Evolutionary conservation across 2,329 filamentous ascomycete genomes (phyloP).

Genomic region (Achaetomium macrosporum): DNA sequence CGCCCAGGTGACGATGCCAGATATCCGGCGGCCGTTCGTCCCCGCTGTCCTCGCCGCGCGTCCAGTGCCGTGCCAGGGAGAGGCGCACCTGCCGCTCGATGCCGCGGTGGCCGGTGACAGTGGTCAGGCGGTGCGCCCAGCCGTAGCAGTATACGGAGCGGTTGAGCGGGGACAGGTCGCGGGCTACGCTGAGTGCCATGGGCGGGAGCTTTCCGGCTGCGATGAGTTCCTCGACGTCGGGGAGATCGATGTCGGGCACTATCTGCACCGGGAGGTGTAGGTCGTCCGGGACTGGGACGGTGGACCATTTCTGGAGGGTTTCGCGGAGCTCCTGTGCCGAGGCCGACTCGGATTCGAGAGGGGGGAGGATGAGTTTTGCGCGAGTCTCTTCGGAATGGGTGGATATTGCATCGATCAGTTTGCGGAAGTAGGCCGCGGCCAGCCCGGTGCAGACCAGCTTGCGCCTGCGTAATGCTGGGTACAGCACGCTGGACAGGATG

Average conservation of each 20-base stretch:
- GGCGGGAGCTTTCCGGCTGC: conserved; percentile 41
- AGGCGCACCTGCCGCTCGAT: conserved; percentile 60
- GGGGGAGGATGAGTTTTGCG: conserved; percentile 47
- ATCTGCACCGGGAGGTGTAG: conserved; percentile 53
- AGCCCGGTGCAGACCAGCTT: conserved; percentile 60
- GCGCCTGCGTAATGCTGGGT: conserved; percentile 52
- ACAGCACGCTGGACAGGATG: conserved; percentile 48
- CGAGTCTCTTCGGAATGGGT: conserved; percentile 55
- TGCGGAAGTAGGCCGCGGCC: conserved; percentile 59
- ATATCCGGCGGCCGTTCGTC: conserved; percentile 23
- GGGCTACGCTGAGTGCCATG: conserved; percentile 35
- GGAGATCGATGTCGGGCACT: conserved; percentile 39
- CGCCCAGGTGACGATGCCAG: conserved; percentile 23
- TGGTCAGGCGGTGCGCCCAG: conserved; percentile 59
- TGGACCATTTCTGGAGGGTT: conserved; percentile 33
- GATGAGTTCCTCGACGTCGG: conserved; percentile 36
- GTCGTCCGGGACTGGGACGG: conserved; percentile 32
- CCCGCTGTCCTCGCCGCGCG: not conserved
- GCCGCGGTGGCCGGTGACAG: conserved; percentile 64
- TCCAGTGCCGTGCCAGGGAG: conserved; percentile 22
- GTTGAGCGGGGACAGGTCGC: conserved; percentile 42
- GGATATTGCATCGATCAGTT: conserved; percentile 59
- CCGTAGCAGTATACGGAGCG: conserved; percentile 66
- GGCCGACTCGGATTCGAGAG: conserved; percentile 5
- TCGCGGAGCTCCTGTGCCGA: conserved; percentile 18